A percentile compares a stretch with the other conserved stretches of the same genome.
These are phyloP conservation scores for Xylaria nigripes DNA, from an alignment of 495 filamentous ascomycete genomes.

Conservation along the genomic window DNA sequence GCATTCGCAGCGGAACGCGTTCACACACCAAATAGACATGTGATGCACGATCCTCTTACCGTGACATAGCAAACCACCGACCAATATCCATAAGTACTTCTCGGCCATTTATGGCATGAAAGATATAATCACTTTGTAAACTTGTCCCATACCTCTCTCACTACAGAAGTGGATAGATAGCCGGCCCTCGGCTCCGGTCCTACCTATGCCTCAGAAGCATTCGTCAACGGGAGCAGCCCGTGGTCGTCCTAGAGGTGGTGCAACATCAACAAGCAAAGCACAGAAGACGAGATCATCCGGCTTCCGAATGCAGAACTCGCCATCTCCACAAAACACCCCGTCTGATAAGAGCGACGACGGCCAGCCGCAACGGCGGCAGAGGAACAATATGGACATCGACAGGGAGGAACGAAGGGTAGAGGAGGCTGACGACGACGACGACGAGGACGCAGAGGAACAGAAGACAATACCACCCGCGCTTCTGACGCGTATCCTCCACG, in stretches of 20 bases:
- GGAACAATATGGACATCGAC: slow-evolving; percentile 18
- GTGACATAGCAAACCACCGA: no score
- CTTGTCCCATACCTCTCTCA: no score
- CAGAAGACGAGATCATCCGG: slow-evolving; percentile 5
- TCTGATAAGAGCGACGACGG: slow-evolving; percentile 16
- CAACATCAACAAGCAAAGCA: not conserved
- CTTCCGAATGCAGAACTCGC: slow-evolving; percentile 2
- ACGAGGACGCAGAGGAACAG: slow-evolving; percentile 26
- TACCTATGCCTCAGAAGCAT: slow-evolving; percentile 8
- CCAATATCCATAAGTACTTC: no score
- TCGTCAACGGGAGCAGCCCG: slow-evolving; percentile 2
- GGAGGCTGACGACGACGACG: slow-evolving; percentile 20
- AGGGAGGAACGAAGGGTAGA: slow-evolving; percentile 12
- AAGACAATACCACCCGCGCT: slow-evolving; percentile 63
- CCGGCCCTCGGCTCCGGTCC: not conserved
- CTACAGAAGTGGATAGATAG: not conserved
- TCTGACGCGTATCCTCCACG: slow-evolving; percentile 65
- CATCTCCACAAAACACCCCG: not conserved
- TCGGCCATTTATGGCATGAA: no score
- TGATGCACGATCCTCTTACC: no score
- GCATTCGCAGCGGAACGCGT: no score
- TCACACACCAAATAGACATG: no score
- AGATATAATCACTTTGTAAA: no score
- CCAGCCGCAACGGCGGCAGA: not conserved
- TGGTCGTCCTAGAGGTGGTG: slow-evolving; percentile 2